phyloP scores from a whole-genome alignment of 495 filamentous ascomycete species.

The Bacidia rubella region DNA sequence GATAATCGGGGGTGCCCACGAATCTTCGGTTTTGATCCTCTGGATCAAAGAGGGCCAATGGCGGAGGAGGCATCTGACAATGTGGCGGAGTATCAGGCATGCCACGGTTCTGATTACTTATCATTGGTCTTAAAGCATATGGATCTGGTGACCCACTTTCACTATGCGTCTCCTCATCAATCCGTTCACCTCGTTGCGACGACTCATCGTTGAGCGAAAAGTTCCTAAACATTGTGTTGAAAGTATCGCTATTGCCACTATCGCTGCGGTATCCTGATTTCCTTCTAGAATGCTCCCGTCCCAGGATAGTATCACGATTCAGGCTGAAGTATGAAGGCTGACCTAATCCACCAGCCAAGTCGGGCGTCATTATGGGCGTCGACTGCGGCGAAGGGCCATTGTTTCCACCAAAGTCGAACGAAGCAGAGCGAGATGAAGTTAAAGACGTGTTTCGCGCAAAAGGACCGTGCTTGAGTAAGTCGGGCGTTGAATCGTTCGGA shows the following conservation, averaged over 20 bases:
- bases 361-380: constrained; percentile 83
- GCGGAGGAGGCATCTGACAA: constrained; percentile 75
- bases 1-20: constrained; percentile 93
- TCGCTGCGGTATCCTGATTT: constrained; percentile 86
- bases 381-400: constrained; percentile 52
- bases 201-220: constrained; percentile 67
- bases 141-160: constrained; percentile 57
- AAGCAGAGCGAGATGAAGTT: constrained; percentile 87
- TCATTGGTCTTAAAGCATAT: constrained; percentile 45
- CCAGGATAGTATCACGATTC: constrained; percentile 45
- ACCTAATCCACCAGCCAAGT: constrained; percentile 45
- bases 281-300: constrained; percentile 61
- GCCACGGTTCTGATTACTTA: constrained; percentile 38
- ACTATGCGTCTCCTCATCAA: constrained; percentile 62
- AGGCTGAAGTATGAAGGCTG: constrained; percentile 94
- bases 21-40: constrained; percentile 87
- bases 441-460: constrained; percentile 77
- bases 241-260: constrained; percentile 72
- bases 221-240: constrained; percentile 70
- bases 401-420: constrained; percentile 73
- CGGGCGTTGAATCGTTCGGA: constrained; percentile 67
- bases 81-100: constrained; percentile 48
- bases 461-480: constrained; percentile 82
- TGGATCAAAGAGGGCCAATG: constrained; percentile 92
- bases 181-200: constrained; percentile 31